Base-by-base conservation (phyloP, 202 grass and related monocot species). In the Zoysia matrella region DNA sequence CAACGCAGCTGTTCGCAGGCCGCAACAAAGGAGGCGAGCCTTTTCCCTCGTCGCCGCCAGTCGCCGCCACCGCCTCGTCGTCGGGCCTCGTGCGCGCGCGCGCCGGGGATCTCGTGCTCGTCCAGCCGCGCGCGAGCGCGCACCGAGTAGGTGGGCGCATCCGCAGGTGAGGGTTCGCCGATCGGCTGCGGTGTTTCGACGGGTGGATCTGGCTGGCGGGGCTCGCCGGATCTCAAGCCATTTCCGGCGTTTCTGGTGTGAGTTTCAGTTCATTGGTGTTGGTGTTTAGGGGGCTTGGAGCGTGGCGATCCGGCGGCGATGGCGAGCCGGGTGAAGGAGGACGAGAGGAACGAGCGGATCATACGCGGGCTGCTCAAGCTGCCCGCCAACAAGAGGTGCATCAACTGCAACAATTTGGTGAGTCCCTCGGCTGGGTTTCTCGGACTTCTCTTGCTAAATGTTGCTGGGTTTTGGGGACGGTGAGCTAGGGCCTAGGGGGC, bases 381-480 rank as follows among this genome's bases (percentile, higher is more conserved):
- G 78, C 92, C 90, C 72, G 92, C 84, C 50, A 98, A 98, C 76
- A 94, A 89, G 89, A 86, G 86, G 77, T 98, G 95, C 90, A 93
- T 98, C 86, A 91, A 98, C 84, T 95, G 95, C 88, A 95, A 95
- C 66, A 95, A 88, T 84, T 58, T 98, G 92, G 95, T 98, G 84
- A 88, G 81, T 11, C 12, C 12, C 11, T 48, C 5, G 1, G 39
- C 77, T 80, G 48, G 52, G 11, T 55, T 75, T 53, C 10, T 49
- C 15, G 10, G 6, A 43, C 16, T 46, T 30, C 22, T 53, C 13
- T 58, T 66, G 50, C 76, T 80, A 16, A 82, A 91, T 85, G 71
- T 80, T 69, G 63, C 41, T 2, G 68, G 55, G 44, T 79, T 88
- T 71, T 10, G 47, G 51, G 22, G 47, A 5, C 0, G 61, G 45